Evolutionary conservation across 2,329 filamentous ascomycete species (phyloP).

Genomic region (Dothiorella sarmentorum): DNA sequence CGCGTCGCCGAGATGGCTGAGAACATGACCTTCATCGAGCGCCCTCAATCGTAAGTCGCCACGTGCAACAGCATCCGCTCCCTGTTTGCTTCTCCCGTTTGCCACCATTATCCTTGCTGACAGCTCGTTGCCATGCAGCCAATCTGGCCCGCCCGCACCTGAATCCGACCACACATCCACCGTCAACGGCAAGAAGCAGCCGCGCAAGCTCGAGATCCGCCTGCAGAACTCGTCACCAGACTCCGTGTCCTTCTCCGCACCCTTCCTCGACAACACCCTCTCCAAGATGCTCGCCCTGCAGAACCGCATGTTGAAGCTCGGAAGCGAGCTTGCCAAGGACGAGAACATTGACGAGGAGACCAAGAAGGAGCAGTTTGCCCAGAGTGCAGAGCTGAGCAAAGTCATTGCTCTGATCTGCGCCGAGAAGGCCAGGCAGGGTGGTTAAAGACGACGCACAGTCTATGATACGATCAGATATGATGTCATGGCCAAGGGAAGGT

Average conservation of each 20-base stretch:
- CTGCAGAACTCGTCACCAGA: slow-evolving; percentile 38
- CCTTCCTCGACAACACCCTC: slow-evolving; percentile 52
- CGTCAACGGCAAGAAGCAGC: slow-evolving; percentile 38
- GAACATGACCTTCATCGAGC: slow-evolving; percentile 51
- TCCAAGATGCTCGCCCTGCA: slow-evolving; percentile 49
- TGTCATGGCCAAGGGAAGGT: neutral
- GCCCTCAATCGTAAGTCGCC: slow-evolving; percentile 22
- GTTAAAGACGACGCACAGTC: slow-evolving; percentile 19
- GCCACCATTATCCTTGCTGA: no score
- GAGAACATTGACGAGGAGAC: slow-evolving; percentile 41
- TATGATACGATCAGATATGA: neutral
- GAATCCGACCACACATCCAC: slow-evolving; percentile 20
- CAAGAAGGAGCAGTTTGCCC: slow-evolving; percentile 49
- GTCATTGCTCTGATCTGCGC: slow-evolving; percentile 52
- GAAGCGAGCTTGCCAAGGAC: slow-evolving; percentile 40
- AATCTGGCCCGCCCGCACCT: slow-evolving; percentile 25
- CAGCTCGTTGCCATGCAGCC: neutral
- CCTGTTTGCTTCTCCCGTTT: no score
- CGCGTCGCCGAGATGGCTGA: slow-evolving; percentile 52
- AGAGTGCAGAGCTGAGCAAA: slow-evolving; percentile 47
- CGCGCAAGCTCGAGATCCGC: slow-evolving; percentile 50
- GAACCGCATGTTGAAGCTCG: slow-evolving; percentile 49
- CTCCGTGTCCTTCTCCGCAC: slow-evolving; percentile 49
- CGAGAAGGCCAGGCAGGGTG: slow-evolving; percentile 50
- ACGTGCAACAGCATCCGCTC: no score